Conservation (phyloP, 441 rosid genomes). For the Corymbia citriodora region DNA sequence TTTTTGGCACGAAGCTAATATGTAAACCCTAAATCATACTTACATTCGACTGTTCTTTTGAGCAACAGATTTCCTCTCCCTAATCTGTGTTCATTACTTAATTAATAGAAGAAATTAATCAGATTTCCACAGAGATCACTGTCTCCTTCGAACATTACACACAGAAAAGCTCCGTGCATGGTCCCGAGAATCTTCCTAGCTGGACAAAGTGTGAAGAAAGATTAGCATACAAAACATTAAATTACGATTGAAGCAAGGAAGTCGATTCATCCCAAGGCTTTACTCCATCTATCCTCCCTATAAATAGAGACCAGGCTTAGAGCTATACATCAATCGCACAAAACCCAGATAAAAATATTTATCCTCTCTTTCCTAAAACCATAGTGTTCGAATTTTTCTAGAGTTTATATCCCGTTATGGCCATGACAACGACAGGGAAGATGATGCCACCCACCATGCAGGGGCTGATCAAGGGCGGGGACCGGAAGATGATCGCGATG, state of each 20-base stretch:
- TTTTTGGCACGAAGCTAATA: not conserved
- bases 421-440: not conserved
- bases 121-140: constrained; percentile 51
- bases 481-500: constrained; percentile 36
- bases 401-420: not conserved
- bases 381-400: not conserved
- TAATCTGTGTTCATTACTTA: constrained; percentile 2
- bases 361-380: not conserved
- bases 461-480: constrained; percentile 13
- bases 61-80: not conserved
- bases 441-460: constrained; percentile 4
- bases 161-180: not conserved
- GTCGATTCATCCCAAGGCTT: not conserved
- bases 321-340: not conserved
- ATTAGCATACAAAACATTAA: not conserved
- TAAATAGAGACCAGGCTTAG: constrained; percentile 3
- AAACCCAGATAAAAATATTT: constrained; percentile 1
- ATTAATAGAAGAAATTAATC: constrained; percentile 16
- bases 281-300: not conserved
- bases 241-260: not conserved
- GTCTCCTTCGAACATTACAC: too few species aligned
- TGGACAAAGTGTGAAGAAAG: not conserved
- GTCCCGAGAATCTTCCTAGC: not conserved
- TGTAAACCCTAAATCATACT: not conserved
- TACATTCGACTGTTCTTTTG: not conserved